Conservation (phyloP, 164 flowering plant genomes). For the Annona squamosa region DNA sequence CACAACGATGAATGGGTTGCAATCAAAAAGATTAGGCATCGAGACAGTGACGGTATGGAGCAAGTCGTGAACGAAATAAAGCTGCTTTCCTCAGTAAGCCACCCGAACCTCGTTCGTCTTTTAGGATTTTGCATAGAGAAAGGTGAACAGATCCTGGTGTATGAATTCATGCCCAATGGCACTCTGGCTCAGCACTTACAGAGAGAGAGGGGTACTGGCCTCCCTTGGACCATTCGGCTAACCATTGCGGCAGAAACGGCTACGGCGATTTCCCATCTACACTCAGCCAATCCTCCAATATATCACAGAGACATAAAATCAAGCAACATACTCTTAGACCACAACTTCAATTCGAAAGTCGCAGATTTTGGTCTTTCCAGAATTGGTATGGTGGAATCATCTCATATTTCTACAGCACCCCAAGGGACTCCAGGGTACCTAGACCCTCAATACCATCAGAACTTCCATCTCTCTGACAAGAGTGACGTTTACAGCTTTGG, state of each 20-base stretch:
- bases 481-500: conserved; percentile 97
- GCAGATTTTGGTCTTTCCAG: conserved; percentile 94
- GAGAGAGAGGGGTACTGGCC: conserved; percentile 47
- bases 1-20: conserved; percentile 62
- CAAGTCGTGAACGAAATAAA: conserved; percentile 82
- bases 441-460: conserved; percentile 89
- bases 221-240: conserved; percentile 68
- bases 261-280: conserved; percentile 71
- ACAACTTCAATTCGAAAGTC: conserved; percentile 58
- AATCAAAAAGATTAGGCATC: conserved; percentile 56
- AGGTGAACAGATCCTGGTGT: conserved; percentile 75
- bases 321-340: conserved; percentile 76
- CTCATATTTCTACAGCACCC: conserved; percentile 88
- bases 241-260: conserved; percentile 78
- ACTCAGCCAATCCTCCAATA: conserved; percentile 76
- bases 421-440: conserved; percentile 97
- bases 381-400: conserved; percentile 45
- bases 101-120: conserved; percentile 77
- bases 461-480: conserved; percentile 73
- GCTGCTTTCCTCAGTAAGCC: conserved; percentile 72
- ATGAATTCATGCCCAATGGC: conserved; percentile 92
- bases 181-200: conserved; percentile 76
- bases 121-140: conserved; percentile 69
- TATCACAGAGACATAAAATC: conserved; percentile 88
- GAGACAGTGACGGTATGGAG: conserved; percentile 51